phyloP scores from a whole-genome alignment of 345 rosid species.

The Corymbia maculata region DNA sequence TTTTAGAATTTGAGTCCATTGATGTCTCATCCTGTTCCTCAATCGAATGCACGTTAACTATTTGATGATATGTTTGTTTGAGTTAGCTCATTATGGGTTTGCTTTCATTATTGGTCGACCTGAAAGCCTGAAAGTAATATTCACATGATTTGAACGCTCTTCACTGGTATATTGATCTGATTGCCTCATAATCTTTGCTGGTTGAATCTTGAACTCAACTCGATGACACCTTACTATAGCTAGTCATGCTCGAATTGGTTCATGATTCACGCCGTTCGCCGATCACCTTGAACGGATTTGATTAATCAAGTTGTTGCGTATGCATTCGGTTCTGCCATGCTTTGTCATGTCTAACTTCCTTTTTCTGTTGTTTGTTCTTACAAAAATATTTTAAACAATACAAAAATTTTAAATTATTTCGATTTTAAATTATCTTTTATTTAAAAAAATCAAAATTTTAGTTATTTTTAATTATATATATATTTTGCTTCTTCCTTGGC shows the following conservation, averaged over 20 bases:
- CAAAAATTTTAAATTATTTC: too few relatives aligned
- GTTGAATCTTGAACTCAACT: neutral
- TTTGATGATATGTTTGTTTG: neutral
- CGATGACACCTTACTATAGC: neutral
- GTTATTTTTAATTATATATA: too few relatives aligned
- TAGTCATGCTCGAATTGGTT: neutral
- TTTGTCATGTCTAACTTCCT: neutral
- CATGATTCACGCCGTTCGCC: neutral
- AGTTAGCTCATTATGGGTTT: neutral
- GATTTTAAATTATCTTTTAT: too few relatives aligned
- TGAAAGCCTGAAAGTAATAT: neutral
- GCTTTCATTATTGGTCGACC: neutral
- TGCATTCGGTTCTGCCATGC: neutral
- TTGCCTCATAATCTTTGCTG: conserved; percentile 1
- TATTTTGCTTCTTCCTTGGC: too few relatives aligned
- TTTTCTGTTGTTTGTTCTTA: neutral
- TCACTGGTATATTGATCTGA: neutral
- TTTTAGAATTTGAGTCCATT: neutral
- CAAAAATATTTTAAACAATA: too few relatives aligned
- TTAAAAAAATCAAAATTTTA: too few relatives aligned
- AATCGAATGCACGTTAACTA: too few relatives aligned
- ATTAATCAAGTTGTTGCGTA: too few relatives aligned
- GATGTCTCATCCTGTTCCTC: neutral
- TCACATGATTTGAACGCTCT: neutral
- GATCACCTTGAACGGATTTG: too few relatives aligned